Conservation (phyloP, 2,329 filamentous ascomycete genomes). For the Botrytis hyacinthi region DNA sequence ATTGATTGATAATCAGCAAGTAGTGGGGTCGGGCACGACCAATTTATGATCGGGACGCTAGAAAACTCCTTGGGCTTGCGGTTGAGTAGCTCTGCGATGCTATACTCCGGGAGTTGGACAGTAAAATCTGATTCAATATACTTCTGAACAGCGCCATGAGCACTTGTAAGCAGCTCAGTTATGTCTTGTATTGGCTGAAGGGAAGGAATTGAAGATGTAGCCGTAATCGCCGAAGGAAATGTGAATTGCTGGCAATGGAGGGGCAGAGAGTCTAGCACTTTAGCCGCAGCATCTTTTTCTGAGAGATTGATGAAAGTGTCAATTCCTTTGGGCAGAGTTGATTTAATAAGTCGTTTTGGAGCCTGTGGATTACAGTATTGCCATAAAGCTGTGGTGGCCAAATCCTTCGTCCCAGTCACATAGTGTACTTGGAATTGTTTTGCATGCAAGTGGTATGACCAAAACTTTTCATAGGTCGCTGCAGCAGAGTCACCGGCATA, state of each 20-base stretch:
- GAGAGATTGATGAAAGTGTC: background rate
- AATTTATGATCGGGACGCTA: background rate
- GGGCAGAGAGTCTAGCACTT: background rate
- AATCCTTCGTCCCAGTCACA: background rate
- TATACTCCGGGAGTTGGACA: background rate
- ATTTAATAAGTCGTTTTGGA: background rate
- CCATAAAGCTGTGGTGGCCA: background rate
- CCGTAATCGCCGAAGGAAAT: background rate
- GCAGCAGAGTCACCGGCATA: background rate
- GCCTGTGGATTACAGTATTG: background rate
- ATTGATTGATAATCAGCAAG: background rate
- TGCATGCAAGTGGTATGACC: background rate
- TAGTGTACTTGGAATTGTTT: background rate
- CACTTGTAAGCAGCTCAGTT: background rate
- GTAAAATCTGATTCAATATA: background rate
- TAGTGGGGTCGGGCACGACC: background rate
- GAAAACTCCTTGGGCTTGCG: background rate
- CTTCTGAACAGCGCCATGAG: background rate
- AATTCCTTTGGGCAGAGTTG: background rate
- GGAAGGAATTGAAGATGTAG: background rate
- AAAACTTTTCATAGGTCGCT: background rate
- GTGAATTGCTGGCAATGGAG: background rate
- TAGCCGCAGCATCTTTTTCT: background rate
- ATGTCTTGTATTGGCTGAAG: background rate
- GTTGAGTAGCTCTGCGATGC: background rate